Percentiles rank a stretch among this genome's conserved stretches.
These are phyloP conservation scores for Tieghemostelium lacteum DNA, from an alignment of 78 protist species.

Conservation along the genomic window DNA sequence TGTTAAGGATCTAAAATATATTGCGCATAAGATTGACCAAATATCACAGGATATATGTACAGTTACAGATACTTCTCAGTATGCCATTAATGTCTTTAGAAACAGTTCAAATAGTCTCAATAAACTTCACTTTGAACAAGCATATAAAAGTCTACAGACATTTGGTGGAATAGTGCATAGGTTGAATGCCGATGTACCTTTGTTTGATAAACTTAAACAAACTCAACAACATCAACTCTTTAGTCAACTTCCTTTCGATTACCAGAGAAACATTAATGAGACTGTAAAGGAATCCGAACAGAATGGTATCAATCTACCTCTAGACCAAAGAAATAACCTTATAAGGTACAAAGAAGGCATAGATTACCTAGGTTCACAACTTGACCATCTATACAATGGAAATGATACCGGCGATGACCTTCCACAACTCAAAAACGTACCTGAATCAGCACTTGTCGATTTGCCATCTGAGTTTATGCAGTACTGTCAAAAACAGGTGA, in stretches of 20 bases:
- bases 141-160: background rate
- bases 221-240: constrained; percentile 4
- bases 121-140: too few species aligned
- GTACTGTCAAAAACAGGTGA: background rate
- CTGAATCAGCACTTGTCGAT: background rate
- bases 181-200: constrained; percentile 7
- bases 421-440: background rate
- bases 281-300: constrained; percentile 38
- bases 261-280: constrained; percentile 19
- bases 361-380: background rate
- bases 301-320: constrained; percentile 41
- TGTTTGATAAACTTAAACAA: background rate
- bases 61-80: constrained; percentile 45
- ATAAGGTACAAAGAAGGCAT: background rate
- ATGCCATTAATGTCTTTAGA: background rate
- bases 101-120: background rate
- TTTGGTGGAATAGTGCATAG: constrained; percentile 14
- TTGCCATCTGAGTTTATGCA: background rate
- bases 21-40: background rate
- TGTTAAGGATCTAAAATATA: background rate
- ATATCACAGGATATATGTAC: constrained; percentile 33
- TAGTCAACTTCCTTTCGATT: background rate
- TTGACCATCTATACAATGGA: too few species aligned
- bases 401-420: background rate
- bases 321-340: background rate